Percentiles rank a stretch among this genome's conserved stretches.
Evolutionary conservation across 2,329 filamentous ascomycete species (phyloP).

Genomic region (Cytospora schulzeri): DNA sequence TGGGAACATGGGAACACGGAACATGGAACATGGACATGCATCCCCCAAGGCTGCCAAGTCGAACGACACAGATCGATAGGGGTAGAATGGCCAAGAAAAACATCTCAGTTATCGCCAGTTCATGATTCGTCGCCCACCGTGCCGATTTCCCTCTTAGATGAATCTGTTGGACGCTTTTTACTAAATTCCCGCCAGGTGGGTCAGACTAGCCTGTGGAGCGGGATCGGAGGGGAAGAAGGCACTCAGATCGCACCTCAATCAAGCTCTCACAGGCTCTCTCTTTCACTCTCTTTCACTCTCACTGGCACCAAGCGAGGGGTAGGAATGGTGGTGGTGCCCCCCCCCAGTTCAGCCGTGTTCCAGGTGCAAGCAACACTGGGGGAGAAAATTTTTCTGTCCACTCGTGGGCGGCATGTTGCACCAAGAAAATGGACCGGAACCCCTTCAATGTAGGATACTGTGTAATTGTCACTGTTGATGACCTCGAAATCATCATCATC

Average conservation of each 20-base stretch:
- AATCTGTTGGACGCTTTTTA: conserved; percentile 25
- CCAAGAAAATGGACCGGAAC: neutral
- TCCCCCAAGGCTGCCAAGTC: neutral
- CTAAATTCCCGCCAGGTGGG: neutral
- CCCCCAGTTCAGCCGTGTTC: too few relatives aligned
- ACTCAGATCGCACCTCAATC: neutral
- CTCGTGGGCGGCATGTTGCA: neutral
- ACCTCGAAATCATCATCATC: too few relatives aligned
- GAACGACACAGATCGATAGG: neutral
- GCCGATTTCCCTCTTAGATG: conserved; percentile 14
- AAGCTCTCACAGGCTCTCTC: too few relatives aligned
- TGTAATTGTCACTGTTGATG: neutral
- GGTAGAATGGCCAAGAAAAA: neutral
- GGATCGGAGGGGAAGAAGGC: neutral
- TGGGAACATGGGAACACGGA: too few relatives aligned
- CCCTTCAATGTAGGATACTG: too few relatives aligned
- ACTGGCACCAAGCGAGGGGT: too few relatives aligned
- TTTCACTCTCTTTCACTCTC: too few relatives aligned
- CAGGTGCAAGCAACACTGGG: neutral
- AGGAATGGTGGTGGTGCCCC: too few relatives aligned
- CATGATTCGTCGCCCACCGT: conserved; percentile 16
- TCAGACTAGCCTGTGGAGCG: neutral
- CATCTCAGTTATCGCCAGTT: conserved; percentile 20
- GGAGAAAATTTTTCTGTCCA: conserved; percentile 5
- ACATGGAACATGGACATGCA: neutral